Base-by-base conservation (phyloP, 805 yeast genomes). In the Candida wancherniae region DNA sequence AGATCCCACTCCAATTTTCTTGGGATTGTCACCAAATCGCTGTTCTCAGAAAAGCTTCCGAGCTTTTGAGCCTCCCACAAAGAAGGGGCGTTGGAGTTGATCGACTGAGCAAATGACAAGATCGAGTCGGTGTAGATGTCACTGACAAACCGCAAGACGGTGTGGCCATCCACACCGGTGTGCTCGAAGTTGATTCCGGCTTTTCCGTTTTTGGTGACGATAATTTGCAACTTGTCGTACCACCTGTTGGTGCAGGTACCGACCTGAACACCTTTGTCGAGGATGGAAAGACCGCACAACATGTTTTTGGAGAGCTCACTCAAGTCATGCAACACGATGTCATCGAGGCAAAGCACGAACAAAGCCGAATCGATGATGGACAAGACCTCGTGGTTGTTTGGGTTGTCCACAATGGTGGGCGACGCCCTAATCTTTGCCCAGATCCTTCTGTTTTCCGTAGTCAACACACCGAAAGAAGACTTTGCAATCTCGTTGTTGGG, bases 161-260 rank as follows among this genome's bases (percentile, higher is more conserved):
- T 87, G 56, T 87, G 96, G 34, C 97, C 97, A 58, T 87, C 97
- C 16, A 87, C 94, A 45, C 95, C 95, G 0, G 97, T 83, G 51
- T 87, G 92, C 51, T 87, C 97, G 53, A 87, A 87, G 56, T 88
- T 87, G 44, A 87, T 79, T 17, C 97, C 97, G 2, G 92, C 95
- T 57, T 84, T 83, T 15, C 94, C 94, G 56, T 87, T 85, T 53
- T 78, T 76, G 4, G 95, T 85, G 33, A 87, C 75, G 32, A 87
- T 87, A 43, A 87, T 70, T 57, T 87, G 96, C 42, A 87, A 61
- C 59, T 87, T 87, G 59, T 87, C 97, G 54, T 86, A 87, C 96
- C 95, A 87, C 54, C 97, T 67, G 58, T 87, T 87, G 19, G 95
- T 82, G 60, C 96, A 86, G 4, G 96, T 85, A 37, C 97, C 97